Conservation (phyloP, 2,329 filamentous ascomycete genomes). For the Xylariomycetidae sp. region DNA sequence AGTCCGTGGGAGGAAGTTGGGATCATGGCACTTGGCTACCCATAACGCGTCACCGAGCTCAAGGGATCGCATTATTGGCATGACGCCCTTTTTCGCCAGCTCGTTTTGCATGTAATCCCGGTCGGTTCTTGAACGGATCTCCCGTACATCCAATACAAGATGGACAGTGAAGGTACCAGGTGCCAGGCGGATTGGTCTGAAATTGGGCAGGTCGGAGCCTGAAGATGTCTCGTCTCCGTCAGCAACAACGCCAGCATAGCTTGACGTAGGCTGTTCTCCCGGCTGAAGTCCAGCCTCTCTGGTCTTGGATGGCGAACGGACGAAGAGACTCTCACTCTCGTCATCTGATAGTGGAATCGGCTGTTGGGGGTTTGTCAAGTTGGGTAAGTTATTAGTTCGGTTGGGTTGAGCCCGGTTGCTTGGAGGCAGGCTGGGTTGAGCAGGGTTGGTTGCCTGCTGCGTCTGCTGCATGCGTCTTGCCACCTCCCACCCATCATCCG, state of each 20-base stretch:
- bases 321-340: constrained; percentile 4
- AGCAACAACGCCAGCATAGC: constrained; percentile 35
- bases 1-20: constrained; percentile 45
- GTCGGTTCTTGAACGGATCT: constrained; percentile 66
- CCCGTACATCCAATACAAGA: constrained; percentile 67
- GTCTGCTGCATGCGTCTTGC: constrained; percentile 57
- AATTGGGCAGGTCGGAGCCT: constrained; percentile 33
- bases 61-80: constrained; percentile 60
- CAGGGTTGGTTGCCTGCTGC: constrained; percentile 35
- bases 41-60: constrained; percentile 73
- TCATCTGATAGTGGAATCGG: constrained; percentile 8
- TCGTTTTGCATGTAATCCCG: constrained; percentile 72
- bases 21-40: constrained; percentile 67
- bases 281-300: constrained; percentile 16
- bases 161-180: constrained; percentile 66
- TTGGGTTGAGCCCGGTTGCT: constrained; percentile 13
- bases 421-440: not conserved
- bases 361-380: constrained; percentile 5
- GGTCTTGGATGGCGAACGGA: constrained; percentile 14
- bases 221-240: constrained; percentile 25
- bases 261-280: constrained; percentile 9
- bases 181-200: constrained; percentile 55
- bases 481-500: constrained; percentile 73
- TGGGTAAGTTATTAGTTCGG: constrained; percentile 7
- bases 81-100: constrained; percentile 59